Percentiles rank a stretch among this genome's conserved stretches.
phyloP scores from a whole-genome alignment of 495 filamentous ascomycete species.

The Hypoxylon rickii region DNA sequence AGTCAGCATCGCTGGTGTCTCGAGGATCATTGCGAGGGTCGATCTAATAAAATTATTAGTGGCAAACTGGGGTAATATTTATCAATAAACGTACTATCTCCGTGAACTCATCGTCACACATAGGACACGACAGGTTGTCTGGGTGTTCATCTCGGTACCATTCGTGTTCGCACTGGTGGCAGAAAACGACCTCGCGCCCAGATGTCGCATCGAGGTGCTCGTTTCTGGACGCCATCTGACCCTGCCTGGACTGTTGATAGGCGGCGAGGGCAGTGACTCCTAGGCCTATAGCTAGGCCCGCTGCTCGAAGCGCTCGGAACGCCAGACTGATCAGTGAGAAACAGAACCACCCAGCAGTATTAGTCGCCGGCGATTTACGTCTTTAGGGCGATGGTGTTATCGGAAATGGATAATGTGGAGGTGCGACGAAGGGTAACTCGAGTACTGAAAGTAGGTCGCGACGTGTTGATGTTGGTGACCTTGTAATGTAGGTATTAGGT shows the following conservation, averaged over 20 bases:
- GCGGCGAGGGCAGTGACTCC: conserved; percentile 54
- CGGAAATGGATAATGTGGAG: too few species aligned
- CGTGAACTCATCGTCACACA: conserved; percentile 74
- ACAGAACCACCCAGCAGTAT: too few species aligned
- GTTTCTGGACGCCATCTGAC: conserved; percentile 41
- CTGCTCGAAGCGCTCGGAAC: conserved; percentile 50
- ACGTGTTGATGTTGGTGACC: conserved; percentile 18
- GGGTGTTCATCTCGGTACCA: conserved; percentile 71
- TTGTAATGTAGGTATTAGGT: conserved; percentile 17
- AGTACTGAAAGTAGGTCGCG: conserved; percentile 5
- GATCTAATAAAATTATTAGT: conserved; percentile 36
- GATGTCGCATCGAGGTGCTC: conserved; percentile 49
- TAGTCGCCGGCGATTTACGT: too few species aligned
- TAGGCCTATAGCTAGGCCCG: conserved; percentile 54
- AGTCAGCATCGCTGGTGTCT: conserved; percentile 41
- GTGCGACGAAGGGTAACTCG: background rate
- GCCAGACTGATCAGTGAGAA: conserved; percentile 44
- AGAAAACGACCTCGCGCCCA: conserved; percentile 73
- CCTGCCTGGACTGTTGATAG: conserved; percentile 45
- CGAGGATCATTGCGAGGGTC: conserved; percentile 47
- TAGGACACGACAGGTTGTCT: conserved; percentile 69
- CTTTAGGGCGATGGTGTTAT: too few species aligned
- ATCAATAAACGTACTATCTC: conserved; percentile 70
- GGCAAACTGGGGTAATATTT: background rate
- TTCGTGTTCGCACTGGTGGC: conserved; percentile 77